These are phyloP conservation scores for Secale cereale DNA, from an alignment of 176 grass and related monocot species.

Conservation along the genomic window DNA sequence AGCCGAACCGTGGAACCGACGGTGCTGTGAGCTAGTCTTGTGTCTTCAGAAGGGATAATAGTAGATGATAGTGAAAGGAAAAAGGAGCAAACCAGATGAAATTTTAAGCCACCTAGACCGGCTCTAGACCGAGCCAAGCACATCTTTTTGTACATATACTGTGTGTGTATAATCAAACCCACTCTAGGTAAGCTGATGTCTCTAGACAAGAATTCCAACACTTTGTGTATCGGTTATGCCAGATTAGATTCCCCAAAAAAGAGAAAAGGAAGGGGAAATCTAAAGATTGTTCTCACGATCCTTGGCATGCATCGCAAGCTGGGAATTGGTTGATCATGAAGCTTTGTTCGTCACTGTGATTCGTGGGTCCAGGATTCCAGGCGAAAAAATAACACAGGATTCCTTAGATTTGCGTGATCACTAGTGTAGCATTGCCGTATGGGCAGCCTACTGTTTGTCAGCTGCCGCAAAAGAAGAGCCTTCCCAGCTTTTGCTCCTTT, in stretches of 20 bases:
- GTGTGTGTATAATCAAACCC: neutral
- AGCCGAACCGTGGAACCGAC: neutral
- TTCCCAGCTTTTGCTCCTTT: conserved; percentile 15
- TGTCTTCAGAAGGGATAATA: neutral
- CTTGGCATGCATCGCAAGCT: conserved; percentile 4
- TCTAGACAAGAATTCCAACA: conserved; percentile 12
- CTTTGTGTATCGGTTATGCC: neutral
- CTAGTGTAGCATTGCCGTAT: neutral
- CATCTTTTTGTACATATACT: neutral
- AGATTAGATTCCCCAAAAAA: neutral
- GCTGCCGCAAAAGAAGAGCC: conserved; percentile 24
- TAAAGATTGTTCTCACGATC: conserved; percentile 16
- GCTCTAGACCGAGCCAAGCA: neutral
- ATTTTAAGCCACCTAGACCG: neutral
- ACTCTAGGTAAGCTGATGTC: neutral
- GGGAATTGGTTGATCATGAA: neutral
- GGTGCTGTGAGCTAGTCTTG: neutral
- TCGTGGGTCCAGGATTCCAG: neutral
- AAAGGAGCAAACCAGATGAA: neutral
- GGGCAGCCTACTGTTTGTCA: neutral
- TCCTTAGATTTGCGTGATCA: neutral
- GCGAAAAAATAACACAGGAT: neutral
- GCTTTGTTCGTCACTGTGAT: neutral
- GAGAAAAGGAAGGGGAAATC: neutral
- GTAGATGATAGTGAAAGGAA: neutral